Base-by-base conservation (phyloP, 345 rosid genomes). In the Syzygium grande region DNA sequence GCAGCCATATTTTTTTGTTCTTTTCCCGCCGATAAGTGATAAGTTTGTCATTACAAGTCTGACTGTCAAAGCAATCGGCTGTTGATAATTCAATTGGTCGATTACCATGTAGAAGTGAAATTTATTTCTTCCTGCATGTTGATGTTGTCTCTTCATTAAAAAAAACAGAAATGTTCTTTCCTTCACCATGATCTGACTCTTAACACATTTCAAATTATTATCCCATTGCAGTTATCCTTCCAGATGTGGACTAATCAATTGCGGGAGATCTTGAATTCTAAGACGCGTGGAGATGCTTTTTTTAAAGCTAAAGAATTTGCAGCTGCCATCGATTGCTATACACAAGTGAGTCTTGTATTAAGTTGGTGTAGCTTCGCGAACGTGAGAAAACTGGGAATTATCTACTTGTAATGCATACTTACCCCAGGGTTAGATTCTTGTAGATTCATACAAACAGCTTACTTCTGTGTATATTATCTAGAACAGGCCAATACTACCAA, bases 251-350 rank as follows among this genome's bases (percentile, higher is more conserved):
- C 88, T 49, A 51, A 86, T 34, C 88, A 88, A 86, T 80, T 88
- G 90, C 88, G 59, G 90, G 90, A 86, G 22, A 88, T 55, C 52
- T 83, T 88, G 85, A 61, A 86, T 83, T 86, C 87, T 22, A 88
- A 88, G 90, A 88, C 51, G 46, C 89, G 85, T n/a, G 94, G 92
- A 3, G 94, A 92, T 61, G 46, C 83, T 87, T 89, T 91, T 78
- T 92, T 92, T 85, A 88, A 91, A 51, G 89, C 90, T 14, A 92
- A 92, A 84, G 94, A 92, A 54, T 91, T 91, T 61, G 79, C 86
- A 23, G 86, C 88, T 77, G 91, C 94, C 86, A 89, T 91, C 55
- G 90, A 91, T 86, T 85, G 27, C 85, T 88, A 88, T 59, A 83
- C 85, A 56, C 86, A 86, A 87, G 88, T 87, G 83, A 55, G 56